Conservation (phyloP, 495 filamentous ascomycete species). For the Alectoria sarmentosa region DNA sequence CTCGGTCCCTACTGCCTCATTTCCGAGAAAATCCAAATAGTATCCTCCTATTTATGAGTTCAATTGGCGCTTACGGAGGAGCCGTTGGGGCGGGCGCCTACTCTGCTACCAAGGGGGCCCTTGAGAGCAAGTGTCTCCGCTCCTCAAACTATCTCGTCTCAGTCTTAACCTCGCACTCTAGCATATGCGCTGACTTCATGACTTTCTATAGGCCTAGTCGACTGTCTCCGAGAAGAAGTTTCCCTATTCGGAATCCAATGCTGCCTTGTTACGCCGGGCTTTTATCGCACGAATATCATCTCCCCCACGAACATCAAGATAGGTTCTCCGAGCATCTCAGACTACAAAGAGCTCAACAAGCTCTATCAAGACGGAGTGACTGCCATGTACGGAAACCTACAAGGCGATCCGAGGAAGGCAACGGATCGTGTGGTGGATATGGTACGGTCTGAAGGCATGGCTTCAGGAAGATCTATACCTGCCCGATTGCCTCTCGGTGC, state of each 20-base stretch:
- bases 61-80: slow-evolving; percentile 19
- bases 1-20: slow-evolving; percentile 36
- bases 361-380: background rate
- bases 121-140: slow-evolving; percentile 6
- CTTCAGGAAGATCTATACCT: background rate
- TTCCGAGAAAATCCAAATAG: slow-evolving; percentile 36
- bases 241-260: slow-evolving; percentile 30
- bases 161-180: too few relatives aligned
- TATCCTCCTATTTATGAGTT: slow-evolving; percentile 41
- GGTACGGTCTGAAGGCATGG: background rate
- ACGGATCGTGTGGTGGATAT: background rate
- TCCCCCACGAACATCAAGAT: background rate
- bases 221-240: slow-evolving; percentile 28
- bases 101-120: slow-evolving; percentile 32
- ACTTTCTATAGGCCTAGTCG: slow-evolving; percentile 15
- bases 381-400: background rate
- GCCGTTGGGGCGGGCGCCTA: slow-evolving; percentile 26
- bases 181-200: background rate
- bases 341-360: background rate
- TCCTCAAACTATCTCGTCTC: background rate
- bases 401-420: background rate
- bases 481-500: background rate
- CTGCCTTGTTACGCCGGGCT: slow-evolving; percentile 33
- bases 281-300: slow-evolving; percentile 31
- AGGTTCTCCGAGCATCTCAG: background rate